These are phyloP conservation scores for Haplosporangium gracile DNA, from an alignment of 192 early-diverging fungal genomes.

Conservation along the genomic window DNA sequence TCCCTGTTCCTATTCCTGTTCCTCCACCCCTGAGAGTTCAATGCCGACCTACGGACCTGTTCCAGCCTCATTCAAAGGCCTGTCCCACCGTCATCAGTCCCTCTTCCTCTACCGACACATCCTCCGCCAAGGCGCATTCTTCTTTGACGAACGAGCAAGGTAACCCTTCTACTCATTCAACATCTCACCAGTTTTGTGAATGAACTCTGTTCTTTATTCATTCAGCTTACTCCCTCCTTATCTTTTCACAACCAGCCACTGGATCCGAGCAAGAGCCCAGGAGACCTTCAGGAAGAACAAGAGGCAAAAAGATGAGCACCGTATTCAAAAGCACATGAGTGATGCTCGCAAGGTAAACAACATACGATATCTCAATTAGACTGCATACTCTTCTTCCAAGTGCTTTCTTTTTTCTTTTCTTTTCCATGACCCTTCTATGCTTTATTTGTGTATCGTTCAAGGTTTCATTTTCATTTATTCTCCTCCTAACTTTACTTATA, in stretches of 20 bases:
- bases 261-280: slow-evolving; percentile 24
- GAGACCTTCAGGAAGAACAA: slow-evolving; percentile 32
- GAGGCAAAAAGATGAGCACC: slow-evolving; percentile 3
- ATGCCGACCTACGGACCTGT: slow-evolving; percentile 46
- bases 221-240: background rate
- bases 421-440: background rate
- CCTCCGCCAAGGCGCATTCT: slow-evolving; percentile 29
- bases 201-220: background rate
- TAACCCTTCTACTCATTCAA: background rate
- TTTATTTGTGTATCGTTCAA: background rate
- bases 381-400: background rate
- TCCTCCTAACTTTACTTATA: background rate
- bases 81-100: slow-evolving; percentile 12
- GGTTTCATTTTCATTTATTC: background rate
- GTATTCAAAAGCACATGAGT: slow-evolving; percentile 33
- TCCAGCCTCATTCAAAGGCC: slow-evolving; percentile 21
- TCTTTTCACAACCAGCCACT: background rate
- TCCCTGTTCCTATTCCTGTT: background rate
- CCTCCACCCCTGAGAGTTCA: background rate
- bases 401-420: background rate
- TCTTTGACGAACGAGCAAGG: slow-evolving; percentile 56
- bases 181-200: background rate
- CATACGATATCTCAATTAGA: background rate
- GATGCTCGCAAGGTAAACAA: slow-evolving; percentile 40
- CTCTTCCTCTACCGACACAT: slow-evolving; percentile 46